Conservation (phyloP, 192 early-diverging fungal species). For the Podila epigama region DNA sequence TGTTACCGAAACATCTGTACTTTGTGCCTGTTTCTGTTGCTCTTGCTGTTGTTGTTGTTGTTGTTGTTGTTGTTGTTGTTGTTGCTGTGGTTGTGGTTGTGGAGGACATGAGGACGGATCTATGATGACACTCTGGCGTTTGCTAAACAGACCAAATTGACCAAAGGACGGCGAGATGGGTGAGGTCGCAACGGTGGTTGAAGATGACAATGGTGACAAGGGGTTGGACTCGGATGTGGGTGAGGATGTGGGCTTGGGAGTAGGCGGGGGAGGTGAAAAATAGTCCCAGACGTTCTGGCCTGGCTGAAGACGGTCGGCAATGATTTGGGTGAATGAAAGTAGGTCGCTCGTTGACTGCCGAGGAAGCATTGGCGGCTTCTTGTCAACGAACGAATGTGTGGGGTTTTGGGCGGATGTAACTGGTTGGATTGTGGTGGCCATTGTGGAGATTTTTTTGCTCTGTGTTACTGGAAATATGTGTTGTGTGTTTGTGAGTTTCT, state of each 20-base stretch:
- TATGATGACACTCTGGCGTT: conserved; percentile 18
- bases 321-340: conserved; percentile 40
- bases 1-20: no score
- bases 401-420: not conserved
- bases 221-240: not conserved
- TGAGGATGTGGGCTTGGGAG: not conserved
- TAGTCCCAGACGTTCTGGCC: conserved; percentile 43
- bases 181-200: conserved; percentile 4
- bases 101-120: conserved; percentile 1
- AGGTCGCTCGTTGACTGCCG: conserved; percentile 41
- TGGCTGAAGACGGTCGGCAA: conserved; percentile 27
- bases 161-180: conserved; percentile 6
- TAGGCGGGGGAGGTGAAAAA: conserved; percentile 18
- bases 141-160: conserved; percentile 7
- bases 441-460: no score
- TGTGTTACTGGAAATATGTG: no score
- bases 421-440: not conserved
- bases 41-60: not conserved
- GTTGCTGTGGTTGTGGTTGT: not conserved
- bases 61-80: not conserved
- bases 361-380: conserved; percentile 37
- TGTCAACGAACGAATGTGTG: conserved; percentile 33
- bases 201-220: not conserved
- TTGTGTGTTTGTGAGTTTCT: no score
- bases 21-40: no score